These are phyloP conservation scores for Nothophytophthora sp. DNA, from an alignment of 352 stramenopile species.

Conservation along the genomic window DNA sequence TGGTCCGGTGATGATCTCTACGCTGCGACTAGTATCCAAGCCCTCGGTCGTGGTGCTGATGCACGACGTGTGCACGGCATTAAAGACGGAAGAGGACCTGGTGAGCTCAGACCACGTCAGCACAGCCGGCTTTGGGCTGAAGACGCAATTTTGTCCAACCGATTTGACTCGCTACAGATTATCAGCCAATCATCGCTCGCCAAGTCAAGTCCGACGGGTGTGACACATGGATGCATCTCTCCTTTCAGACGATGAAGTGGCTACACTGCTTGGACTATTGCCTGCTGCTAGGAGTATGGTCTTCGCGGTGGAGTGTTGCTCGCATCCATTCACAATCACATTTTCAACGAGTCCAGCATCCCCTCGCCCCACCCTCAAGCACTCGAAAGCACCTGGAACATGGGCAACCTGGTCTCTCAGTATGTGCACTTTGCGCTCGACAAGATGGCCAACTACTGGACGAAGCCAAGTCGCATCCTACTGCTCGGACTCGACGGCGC, in stretches of 20 bases:
- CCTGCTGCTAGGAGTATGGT: not conserved
- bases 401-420: constrained; percentile 34
- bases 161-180: too few relatives aligned
- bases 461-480: constrained; percentile 50
- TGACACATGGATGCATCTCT: constrained; percentile 21
- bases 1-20: too few relatives aligned
- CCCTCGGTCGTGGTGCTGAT: too few relatives aligned
- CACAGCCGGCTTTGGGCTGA: too few relatives aligned
- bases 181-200: constrained; percentile 20
- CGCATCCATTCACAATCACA: constrained; percentile 8
- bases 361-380: not conserved
- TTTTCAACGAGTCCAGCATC: constrained; percentile 1
- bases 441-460: constrained; percentile 33
- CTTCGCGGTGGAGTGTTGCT: not conserved
- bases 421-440: constrained; percentile 34
- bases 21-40: too few relatives aligned
- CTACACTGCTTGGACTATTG: too few relatives aligned
- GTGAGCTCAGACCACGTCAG: constrained; percentile 16
- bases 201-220: constrained; percentile 21
- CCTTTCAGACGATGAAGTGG: not conserved
- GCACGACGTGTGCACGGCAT: too few relatives aligned
- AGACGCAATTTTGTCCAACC: too few relatives aligned
- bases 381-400: too few relatives aligned
- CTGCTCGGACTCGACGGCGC: constrained; percentile 93
- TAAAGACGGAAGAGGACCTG: too few relatives aligned